Conservation (phyloP, 2,329 filamentous ascomycete species). For the Allantophomopsis lycopodina region DNA sequence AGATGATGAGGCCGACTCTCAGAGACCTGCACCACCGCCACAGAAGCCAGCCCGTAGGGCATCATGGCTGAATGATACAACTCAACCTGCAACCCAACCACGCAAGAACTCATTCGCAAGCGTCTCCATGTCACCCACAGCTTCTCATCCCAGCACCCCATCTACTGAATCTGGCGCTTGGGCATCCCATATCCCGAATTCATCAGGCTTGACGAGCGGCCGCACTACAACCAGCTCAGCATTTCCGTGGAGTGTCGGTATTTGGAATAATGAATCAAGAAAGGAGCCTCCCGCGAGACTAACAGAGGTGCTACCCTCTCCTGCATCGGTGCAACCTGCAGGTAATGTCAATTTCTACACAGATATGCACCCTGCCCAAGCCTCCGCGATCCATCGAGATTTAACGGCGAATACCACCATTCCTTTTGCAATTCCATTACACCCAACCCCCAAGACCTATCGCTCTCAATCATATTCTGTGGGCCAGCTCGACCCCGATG, state of each 20-base stretch:
- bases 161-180: conserved; percentile 49
- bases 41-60: conserved; percentile 56
- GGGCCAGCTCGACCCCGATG: conserved; percentile 69
- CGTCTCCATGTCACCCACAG: conserved; percentile 63
- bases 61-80: conserved; percentile 78
- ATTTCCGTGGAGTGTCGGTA: conserved; percentile 67
- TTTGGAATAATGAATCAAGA: conserved; percentile 63
- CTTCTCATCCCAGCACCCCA: conserved; percentile 71
- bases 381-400: conserved; percentile 36
- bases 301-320: conserved; percentile 62
- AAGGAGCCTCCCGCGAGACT: conserved; percentile 66
- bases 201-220: conserved; percentile 23
- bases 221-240: conserved; percentile 24
- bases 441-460: conserved; percentile 84
- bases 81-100: conserved; percentile 43
- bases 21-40: conserved; percentile 32
- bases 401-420: conserved; percentile 49
- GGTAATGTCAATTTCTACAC: conserved; percentile 30
- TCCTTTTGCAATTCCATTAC: conserved; percentile 75
- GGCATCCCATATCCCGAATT: conserved; percentile 36
- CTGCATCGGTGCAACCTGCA: conserved; percentile 43
- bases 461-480: conserved; percentile 96
- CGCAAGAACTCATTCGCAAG: conserved; percentile 68
- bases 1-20: conserved; percentile 74
- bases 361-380: conserved; percentile 30